Base-by-base conservation (phyloP, 208 protist genomes). In the Strigomonas culicis region DNA sequence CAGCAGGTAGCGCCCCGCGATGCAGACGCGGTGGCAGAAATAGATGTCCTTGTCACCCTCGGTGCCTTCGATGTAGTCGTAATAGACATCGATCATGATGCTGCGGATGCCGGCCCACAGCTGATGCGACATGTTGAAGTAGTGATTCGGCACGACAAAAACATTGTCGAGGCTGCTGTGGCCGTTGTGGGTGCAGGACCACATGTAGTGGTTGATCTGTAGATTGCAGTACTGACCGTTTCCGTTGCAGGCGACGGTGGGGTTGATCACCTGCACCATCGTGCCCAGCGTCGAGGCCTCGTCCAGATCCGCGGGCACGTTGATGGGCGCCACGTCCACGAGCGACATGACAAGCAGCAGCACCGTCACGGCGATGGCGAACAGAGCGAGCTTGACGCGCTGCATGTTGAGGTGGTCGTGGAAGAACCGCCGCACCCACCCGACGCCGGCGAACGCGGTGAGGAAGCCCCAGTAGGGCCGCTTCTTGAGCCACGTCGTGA, bases 81-180 rank as follows among this genome's bases (percentile, higher is more conserved):
- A 80, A 64, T 68, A 74, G 52, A 80, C 59, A 43, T 80, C 74
- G 46, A 80, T 69, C 74, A 80, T 80, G 58, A 80, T 75, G 58
- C 61, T 72, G 59, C 74, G 74, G 34, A 75, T 68, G 56, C 74
- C 74, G 4, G 74, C 66, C 21, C 52, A 11, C 13, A 80, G 74
- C 74, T 80, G 74, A 17, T 66, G 63, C 4, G 65, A 52, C 41
- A 80, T 69, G 66, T 80, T 75, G 69, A 72, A 80, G 57, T 80
- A 80, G 74, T 80, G 74, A 39, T 80, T 72, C 28, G 68, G 60
- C 36, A 66, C 27, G 21, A 80, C 68, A 47, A 80, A 80, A 41
- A 63, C 59, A 62, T 80, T 69, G 61, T 80, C 74, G 10, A 75
- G 32, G 61, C 63, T 80, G 69, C 68, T 74, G 66, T 75, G 69